Conservation (phyloP, 2,329 filamentous ascomycete genomes). For the Apiospora aurea region DNA sequence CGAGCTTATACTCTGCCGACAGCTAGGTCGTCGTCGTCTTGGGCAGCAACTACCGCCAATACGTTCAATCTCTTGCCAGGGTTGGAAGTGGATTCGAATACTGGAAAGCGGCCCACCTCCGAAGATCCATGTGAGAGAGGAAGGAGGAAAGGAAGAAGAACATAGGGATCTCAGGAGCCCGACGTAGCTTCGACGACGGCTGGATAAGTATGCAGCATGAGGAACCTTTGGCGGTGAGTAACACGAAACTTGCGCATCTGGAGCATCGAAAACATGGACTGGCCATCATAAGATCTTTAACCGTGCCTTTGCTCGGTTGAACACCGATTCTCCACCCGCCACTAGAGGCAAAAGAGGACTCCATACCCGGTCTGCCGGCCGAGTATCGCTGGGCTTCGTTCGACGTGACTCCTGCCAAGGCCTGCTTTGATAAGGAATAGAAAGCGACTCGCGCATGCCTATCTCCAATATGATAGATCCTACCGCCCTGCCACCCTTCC, state of each 20-base stretch:
- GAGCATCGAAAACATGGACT: conserved; percentile 1
- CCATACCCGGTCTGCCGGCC: conserved; percentile 16
- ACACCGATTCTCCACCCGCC: conserved; percentile 12
- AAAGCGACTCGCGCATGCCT: background rate
- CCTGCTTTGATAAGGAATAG: conserved; percentile 21
- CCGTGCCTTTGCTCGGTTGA: conserved; percentile 5
- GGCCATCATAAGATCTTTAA: conserved; percentile 10
- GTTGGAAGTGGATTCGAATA: conserved; percentile 11
- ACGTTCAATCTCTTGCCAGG: background rate
- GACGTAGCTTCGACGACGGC: background rate
- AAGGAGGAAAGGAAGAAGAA: background rate
- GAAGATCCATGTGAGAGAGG: conserved; percentile 10
- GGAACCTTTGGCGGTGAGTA: background rate
- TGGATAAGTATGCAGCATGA: background rate
- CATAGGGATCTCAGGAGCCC: too few relatives aligned
- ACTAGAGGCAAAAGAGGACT: conserved; percentile 15
- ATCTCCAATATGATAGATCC: background rate
- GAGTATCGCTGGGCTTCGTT: conserved; percentile 19
- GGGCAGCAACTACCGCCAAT: background rate
- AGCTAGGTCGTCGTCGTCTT: conserved; percentile 6
- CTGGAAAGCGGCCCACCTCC: conserved; percentile 15
- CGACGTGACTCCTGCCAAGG: conserved; percentile 16
- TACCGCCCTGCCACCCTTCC: background rate
- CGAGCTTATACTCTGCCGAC: background rate
- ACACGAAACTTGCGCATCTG: background rate